Evolutionary conservation across 2,329 filamentous ascomycete genomes (phyloP).

Genomic region (Verticillium klebahnii): DNA sequence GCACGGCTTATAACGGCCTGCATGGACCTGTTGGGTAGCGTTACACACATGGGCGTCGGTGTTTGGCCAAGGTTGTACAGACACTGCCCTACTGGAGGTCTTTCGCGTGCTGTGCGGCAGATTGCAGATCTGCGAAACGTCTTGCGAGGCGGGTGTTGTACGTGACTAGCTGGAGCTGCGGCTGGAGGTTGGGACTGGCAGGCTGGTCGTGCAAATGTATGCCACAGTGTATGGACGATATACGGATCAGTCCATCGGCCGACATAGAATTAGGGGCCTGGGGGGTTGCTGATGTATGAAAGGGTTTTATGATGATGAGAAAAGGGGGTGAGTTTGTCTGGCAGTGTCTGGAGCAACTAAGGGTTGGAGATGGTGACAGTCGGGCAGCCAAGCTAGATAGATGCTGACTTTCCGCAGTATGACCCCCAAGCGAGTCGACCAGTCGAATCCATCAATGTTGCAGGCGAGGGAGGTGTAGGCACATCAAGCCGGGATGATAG

Average conservation of each 20-base stretch:
- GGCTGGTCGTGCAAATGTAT: not conserved
- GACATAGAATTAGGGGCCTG: not conserved
- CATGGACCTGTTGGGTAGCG: constrained; percentile 24
- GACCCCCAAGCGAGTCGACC: not conserved
- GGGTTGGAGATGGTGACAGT: not conserved
- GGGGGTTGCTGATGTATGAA: not conserved
- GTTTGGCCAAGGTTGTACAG: not conserved
- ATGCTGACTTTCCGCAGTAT: not conserved
- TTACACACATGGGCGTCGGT: constrained; percentile 25
- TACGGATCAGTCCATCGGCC: not conserved
- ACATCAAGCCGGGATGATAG: not conserved
- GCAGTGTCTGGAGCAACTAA: not conserved
- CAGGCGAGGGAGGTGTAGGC: not conserved
- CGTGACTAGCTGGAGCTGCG: not conserved
- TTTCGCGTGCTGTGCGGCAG: constrained; percentile 8
- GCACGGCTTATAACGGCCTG: constrained; percentile 28
- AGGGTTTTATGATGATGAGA: not conserved
- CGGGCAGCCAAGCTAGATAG: not conserved
- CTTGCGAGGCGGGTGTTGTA: not conserved
- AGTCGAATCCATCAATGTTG: not conserved
- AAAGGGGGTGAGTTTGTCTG: not conserved
- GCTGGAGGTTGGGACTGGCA: not conserved
- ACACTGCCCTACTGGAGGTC: constrained; percentile 6
- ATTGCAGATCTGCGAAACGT: constrained; percentile 11
- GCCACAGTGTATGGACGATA: not conserved